Base-by-base conservation (phyloP, 495 filamentous ascomycete species). In the Penicillium argentinense region DNA sequence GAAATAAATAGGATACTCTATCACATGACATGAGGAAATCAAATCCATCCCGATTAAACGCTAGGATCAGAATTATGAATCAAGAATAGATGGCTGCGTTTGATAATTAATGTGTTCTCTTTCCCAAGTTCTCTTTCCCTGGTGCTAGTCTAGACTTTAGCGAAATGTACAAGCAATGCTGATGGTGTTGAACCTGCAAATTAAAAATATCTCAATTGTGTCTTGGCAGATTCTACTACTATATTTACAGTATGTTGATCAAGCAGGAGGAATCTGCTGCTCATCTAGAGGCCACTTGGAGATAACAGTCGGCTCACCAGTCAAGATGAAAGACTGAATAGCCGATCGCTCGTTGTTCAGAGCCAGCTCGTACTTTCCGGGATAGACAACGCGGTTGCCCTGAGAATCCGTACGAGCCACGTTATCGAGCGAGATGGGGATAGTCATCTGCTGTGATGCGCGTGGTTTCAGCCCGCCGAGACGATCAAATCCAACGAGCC, bases 321-420 rank as follows among this genome's bases (percentile, higher is more conserved):
- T 62, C 57, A 71, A 52, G 14, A 47, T 61, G 32, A 73, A 61
- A 2, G 47, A 21, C 17, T 63, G 14, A 0, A 68, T 58, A 5
- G 54, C 62, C 0, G 51, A 59, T 4, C 66, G 48, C 42, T 70
- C 65, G 34, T 63, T 66, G 29, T 89, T 84, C 39, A 89, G 48
- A 21, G 74, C 60, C 47, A 89, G 19, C 14, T 68, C 72, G 57
- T 89, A 88, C 0, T 62, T 69, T 2, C 86, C 86, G 1, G 86
- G 85, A 55, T 85, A 88, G 26, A 89, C 43, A 16, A 85, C 66
- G 17, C 69, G 72, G 54, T 86, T 78, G 1, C 86, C 86, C 4
- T 48, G 54, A 23, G 72, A 73, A 51, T 87, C 78, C 0, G 75
- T 71, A 4, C 85, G 67, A 1, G 82, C 79, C 14, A 89, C 51